Conservation (phyloP, 805 yeast genomes). For the Cephaloascus fragrans region DNA sequence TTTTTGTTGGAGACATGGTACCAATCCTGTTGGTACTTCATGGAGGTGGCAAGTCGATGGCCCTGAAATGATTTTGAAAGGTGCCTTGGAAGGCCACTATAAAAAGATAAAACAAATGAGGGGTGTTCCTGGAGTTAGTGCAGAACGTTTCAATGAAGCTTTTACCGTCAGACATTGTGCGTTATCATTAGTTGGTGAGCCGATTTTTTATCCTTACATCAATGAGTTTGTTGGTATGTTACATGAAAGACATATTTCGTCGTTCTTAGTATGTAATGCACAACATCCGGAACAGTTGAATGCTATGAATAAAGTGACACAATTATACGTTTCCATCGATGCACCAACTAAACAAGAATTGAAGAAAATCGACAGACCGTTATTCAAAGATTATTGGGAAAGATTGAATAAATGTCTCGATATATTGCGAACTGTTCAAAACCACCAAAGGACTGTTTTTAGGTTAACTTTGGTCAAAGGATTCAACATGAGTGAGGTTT, state of each 20-base stretch:
- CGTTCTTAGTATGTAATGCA: slow-evolving; percentile 89
- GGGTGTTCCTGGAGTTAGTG: slow-evolving; percentile 91
- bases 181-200: slow-evolving; percentile 87
- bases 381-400: slow-evolving; percentile 90
- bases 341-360: slow-evolving; percentile 81
- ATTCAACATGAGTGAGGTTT: slow-evolving; percentile 74
- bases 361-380: slow-evolving; percentile 79
- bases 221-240: slow-evolving; percentile 75
- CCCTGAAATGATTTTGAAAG: slow-evolving; percentile 74
- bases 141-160: slow-evolving; percentile 86
- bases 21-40: slow-evolving; percentile 90
- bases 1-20: slow-evolving; percentile 96
- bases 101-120: slow-evolving; percentile 88
- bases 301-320: slow-evolving; percentile 69
- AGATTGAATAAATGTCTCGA: slow-evolving; percentile 74
- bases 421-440: slow-evolving; percentile 60
- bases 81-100: slow-evolving; percentile 85
- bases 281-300: slow-evolving; percentile 86
- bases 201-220: slow-evolving; percentile 87
- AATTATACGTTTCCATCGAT: slow-evolving; percentile 85
- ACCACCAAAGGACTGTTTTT: slow-evolving; percentile 84
- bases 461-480: slow-evolving; percentile 87
- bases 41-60: slow-evolving; percentile 96
- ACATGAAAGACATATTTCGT: slow-evolving; percentile 71
- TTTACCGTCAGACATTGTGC: slow-evolving; percentile 89